Base-by-base conservation (phyloP, 2,329 filamentous ascomycete genomes). In the Pseudogymnoascus sp. region DNA sequence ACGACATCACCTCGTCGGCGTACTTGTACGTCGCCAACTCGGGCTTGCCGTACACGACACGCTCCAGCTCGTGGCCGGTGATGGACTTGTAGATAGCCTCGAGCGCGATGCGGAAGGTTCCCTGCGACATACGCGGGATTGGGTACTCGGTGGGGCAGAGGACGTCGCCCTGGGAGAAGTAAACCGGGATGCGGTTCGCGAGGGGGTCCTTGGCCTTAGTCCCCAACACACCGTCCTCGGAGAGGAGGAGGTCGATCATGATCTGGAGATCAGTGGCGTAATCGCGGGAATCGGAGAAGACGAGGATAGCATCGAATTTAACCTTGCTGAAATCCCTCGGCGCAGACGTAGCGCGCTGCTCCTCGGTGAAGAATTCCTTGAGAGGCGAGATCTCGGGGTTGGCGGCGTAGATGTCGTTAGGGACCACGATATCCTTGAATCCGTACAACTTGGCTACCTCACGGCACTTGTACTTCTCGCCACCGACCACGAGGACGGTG, bases 1-100 rank as follows among this genome's bases (percentile, higher is more conserved):
- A 83, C 34, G 83, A 80, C 67, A 92, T 81, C 16, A 91, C 84
- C 76, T 90, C 87, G 70, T 90, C 88, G 67, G 88, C 89, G 76
- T 89, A 90, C 78, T 88, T 89, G 82, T 90, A 90, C n/a, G 88
- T 90, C 4, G 88, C 88, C 65, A 85, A 71, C 74, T 90, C 87
- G 25, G 88, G 88, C 81, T 90, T 90, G 72, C 88, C 88, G 78
- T 90, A 90, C 64, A 90, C 85, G 36, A 89, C 85, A 80, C 87
- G 88, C 81, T 90, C 87, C 57, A 90, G 84, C 67, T 90, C 87
- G 14, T 81, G 81, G 65, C 87, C 87, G 0, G 87, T 90, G 65
- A 90, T 77, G 16, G 86, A 81, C 76, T 85, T 86, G 81, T 89
- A 92, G 78, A 90, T 89, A 68, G 87, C 86, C 76, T 90, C 87